phyloP scores from a whole-genome alignment of 2,329 filamentous ascomycete genomes.

The Botryotinia globosa region DNA sequence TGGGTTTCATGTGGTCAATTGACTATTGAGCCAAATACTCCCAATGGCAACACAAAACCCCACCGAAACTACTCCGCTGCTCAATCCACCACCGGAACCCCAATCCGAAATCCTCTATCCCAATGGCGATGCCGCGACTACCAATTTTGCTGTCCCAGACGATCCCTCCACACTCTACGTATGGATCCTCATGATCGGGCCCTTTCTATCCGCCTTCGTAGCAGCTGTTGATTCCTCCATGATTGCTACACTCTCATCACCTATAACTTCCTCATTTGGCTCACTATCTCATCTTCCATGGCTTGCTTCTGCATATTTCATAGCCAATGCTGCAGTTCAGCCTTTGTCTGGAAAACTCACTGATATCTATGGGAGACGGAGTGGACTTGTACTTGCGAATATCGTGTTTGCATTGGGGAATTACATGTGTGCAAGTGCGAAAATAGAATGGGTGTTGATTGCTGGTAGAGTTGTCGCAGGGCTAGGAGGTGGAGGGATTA shows the following conservation, averaged over 20 bases:
- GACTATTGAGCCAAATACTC: not conserved
- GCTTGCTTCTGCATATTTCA: slow-evolving; percentile 60
- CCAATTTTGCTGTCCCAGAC: not conserved
- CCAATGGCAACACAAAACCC: slow-evolving; percentile 4
- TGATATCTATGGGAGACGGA: slow-evolving; percentile 69
- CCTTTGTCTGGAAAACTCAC: slow-evolving; percentile 70
- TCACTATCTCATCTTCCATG: slow-evolving; percentile 56
- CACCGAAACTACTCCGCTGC: not conserved
- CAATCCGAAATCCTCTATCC: slow-evolving; percentile 3
- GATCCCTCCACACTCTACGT: not conserved
- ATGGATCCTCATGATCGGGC: slow-evolving; percentile 7
- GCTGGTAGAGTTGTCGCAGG: slow-evolving; percentile 53
- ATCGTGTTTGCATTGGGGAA: slow-evolving; percentile 63
- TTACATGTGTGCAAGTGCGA: slow-evolving; percentile 60
- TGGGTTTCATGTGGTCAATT: not conserved
- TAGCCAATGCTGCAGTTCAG: slow-evolving; percentile 73
- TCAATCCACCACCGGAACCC: not conserved
- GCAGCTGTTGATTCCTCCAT: slow-evolving; percentile 18
- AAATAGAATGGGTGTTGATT: slow-evolving; percentile 62
- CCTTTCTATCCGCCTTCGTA: slow-evolving; percentile 15
- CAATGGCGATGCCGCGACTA: not conserved
- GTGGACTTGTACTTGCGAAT: slow-evolving; percentile 63
- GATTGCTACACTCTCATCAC: slow-evolving; percentile 18
- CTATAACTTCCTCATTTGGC: slow-evolving; percentile 17
- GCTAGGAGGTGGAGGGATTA: slow-evolving; percentile 70